Conservation (phyloP, 306 rosid species). For the Malus asiatica region DNA sequence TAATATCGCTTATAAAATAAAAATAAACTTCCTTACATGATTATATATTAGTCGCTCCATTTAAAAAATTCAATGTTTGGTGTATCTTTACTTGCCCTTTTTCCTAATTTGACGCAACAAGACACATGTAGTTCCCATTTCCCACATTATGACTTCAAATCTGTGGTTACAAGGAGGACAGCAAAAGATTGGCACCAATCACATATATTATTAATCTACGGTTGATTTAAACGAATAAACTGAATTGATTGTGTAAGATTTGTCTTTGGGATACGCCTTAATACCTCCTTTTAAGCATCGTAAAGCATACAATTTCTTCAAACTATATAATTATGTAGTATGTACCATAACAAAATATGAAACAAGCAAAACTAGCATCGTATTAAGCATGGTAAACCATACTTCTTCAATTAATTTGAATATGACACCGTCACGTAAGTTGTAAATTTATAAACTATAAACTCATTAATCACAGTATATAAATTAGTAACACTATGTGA, state of each 20-base stretch:
- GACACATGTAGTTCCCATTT: background rate
- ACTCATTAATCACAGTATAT: too few relatives aligned
- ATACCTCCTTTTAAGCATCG: background rate
- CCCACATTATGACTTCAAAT: background rate
- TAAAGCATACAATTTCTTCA: background rate
- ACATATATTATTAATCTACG: background rate
- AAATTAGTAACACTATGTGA: too few relatives aligned
- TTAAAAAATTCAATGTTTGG: background rate
- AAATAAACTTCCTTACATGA: too few relatives aligned
- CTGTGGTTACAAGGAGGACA: background rate
- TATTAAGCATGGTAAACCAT: background rate
- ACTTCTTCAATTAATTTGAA: background rate
- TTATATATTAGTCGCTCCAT: background rate
- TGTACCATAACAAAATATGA: background rate
- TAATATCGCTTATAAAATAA: too few relatives aligned
- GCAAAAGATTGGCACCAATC: background rate
- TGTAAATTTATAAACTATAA: background rate
- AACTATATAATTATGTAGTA: background rate
- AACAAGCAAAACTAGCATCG: background rate
- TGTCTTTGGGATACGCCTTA: background rate
- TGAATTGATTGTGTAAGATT: background rate
- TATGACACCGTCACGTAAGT: accelerated
- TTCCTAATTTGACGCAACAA: background rate
- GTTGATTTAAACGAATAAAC: background rate
- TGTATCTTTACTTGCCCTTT: background rate